Evolutionary conservation across 805 yeast genomes (phyloP).

Genomic region (Candida odintsovae): DNA sequence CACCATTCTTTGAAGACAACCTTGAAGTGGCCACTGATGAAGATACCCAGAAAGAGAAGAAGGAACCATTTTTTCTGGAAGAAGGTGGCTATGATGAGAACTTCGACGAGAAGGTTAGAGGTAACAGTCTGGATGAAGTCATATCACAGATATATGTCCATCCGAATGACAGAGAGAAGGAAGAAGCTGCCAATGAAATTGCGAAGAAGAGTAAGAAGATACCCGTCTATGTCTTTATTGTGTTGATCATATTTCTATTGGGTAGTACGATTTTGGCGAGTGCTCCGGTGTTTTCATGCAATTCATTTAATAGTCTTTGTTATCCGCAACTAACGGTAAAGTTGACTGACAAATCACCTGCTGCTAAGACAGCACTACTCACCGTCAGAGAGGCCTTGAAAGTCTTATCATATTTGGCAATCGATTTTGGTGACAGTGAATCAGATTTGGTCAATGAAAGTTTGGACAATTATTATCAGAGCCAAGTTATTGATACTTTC

Average conservation of each 20-base stretch:
- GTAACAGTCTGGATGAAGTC: slow-evolving; percentile 5
- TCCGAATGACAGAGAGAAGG: neutral
- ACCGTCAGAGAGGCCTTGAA: slow-evolving; percentile 38
- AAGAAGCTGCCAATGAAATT: neutral
- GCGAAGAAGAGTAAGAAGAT: neutral
- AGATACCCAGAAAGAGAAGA: neutral
- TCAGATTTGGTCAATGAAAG: slow-evolving; percentile 15
- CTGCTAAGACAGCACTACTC: slow-evolving; percentile 28
- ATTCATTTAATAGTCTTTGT: slow-evolving; percentile 25
- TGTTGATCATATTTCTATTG: neutral
- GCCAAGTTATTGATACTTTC: slow-evolving; percentile 38
- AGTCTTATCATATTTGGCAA: slow-evolving; percentile 39
- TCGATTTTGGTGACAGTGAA: slow-evolving; percentile 33
- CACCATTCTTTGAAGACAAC: neutral
- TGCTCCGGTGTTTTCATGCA: slow-evolving; percentile 29
- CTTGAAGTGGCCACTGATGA: neutral
- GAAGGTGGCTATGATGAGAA: neutral
- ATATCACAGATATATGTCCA: neutral
- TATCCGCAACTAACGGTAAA: slow-evolving; percentile 40
- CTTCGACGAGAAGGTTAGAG: neutral
- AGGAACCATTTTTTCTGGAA: neutral
- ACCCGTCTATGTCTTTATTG: neutral
- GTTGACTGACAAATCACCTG: slow-evolving; percentile 30
- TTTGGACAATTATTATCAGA: slow-evolving; percentile 22
- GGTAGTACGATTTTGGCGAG: neutral